Conservation (phyloP, 2,329 filamentous ascomycete genomes). For the Penicillium sp. region DNA sequence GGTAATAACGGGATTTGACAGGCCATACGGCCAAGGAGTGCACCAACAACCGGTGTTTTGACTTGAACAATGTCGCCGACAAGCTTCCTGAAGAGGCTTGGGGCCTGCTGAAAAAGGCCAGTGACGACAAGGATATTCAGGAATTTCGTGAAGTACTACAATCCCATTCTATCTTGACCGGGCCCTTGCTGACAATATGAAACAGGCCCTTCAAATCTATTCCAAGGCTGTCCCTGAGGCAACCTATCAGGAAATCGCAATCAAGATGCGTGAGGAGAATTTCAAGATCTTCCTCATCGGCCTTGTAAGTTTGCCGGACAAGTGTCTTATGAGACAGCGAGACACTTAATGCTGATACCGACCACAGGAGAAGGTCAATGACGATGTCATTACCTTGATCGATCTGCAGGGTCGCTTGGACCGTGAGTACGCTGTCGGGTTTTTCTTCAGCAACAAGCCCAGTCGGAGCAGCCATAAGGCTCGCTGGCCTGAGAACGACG, state of each 20-base stretch:
- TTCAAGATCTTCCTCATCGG: constrained; percentile 51
- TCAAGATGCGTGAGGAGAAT: constrained; percentile 46
- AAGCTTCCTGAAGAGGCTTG: constrained; percentile 48
- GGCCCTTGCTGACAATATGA: constrained; percentile 7
- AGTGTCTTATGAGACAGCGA: background rate
- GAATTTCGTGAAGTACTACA: constrained; percentile 44
- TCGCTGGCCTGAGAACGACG: constrained; percentile 47
- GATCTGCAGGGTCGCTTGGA: constrained; percentile 50
- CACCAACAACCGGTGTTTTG: constrained; percentile 43
- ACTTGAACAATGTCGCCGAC: constrained; percentile 43
- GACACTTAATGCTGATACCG: constrained; percentile 6
- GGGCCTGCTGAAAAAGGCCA: constrained; percentile 48
- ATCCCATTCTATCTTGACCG: background rate
- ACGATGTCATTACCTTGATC: constrained; percentile 47
- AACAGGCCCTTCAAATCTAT: constrained; percentile 47
- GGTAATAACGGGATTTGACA: constrained; percentile 15
- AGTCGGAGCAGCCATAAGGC: constrained; percentile 44
- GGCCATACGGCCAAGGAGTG: constrained; percentile 45
- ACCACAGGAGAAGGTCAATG: constrained; percentile 39
- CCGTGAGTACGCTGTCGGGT: constrained; percentile 48
- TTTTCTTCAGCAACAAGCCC: constrained; percentile 46
- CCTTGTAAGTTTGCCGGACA: constrained; percentile 31
- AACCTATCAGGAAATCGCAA: constrained; percentile 48
- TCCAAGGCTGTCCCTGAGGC: constrained; percentile 45
- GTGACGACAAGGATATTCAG: constrained; percentile 46